Evolutionary conservation across 208 protist species (phyloP).

Genomic region (Acanthamoeba polyphaga): DNA sequence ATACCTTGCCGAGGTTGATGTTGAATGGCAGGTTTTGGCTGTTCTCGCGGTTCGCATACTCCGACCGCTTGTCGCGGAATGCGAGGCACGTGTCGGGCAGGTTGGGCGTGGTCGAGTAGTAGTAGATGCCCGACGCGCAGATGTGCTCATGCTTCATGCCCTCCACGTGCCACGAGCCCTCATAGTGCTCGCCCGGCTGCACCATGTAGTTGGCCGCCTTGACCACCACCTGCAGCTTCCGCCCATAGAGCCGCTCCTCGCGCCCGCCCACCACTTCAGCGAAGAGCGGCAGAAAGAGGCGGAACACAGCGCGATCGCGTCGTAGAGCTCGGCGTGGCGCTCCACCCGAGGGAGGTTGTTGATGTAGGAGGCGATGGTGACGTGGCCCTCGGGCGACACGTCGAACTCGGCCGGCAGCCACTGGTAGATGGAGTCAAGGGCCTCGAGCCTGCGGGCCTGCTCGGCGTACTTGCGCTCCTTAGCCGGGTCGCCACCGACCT

Average conservation of each 20-base stretch:
- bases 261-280: conserved; percentile 64
- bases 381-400: conserved; percentile 73
- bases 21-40: background rate
- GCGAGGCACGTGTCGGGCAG: conserved; percentile 71
- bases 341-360: conserved; percentile 82
- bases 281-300: conserved; percentile 79
- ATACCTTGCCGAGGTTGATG: background rate
- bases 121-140: conserved; percentile 84
- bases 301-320: conserved; percentile 75
- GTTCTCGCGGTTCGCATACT: background rate
- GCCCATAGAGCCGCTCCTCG: conserved; percentile 8
- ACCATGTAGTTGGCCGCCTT: conserved; percentile 84
- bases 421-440: conserved; percentile 57
- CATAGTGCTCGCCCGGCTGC: background rate
- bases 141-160: conserved; percentile 86
- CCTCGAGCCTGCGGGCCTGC: background rate
- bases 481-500: background rate
- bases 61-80: conserved; percentile 50
- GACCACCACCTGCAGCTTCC: conserved; percentile 84
- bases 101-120: conserved; percentile 78
- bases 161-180: conserved; percentile 81
- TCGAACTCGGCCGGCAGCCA: conserved; percentile 85
- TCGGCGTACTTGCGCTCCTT: background rate
- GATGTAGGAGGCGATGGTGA: conserved; percentile 82
- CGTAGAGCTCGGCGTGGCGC: conserved; percentile 78